Conservation (phyloP, 352 stramenopile species). For the Hyphochytrium catenoides region DNA sequence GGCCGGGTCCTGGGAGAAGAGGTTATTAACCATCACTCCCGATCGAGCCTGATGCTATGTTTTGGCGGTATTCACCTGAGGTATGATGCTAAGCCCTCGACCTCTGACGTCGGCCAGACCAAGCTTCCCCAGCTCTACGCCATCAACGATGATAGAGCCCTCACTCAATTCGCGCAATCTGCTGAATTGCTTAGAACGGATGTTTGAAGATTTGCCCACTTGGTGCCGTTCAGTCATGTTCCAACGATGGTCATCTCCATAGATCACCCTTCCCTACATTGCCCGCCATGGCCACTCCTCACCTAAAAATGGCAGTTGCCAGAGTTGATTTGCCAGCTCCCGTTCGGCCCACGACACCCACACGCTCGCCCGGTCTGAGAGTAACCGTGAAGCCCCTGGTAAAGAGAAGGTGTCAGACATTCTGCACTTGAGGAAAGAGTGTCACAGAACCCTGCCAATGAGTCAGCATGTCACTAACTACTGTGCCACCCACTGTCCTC, state of each 20-base stretch:
- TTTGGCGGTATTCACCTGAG: too few species aligned
- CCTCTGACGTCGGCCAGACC: slow-evolving; percentile 32
- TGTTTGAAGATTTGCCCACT: too few species aligned
- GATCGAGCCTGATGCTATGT: too few species aligned
- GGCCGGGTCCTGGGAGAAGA: too few species aligned
- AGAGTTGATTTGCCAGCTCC: slow-evolving; percentile 41
- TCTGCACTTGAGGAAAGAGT: slow-evolving; percentile 4
- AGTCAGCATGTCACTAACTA: too few species aligned
- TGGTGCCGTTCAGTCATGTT: too few species aligned
- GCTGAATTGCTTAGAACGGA: too few species aligned
- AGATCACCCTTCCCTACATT: too few species aligned
- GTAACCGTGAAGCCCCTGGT: slow-evolving; percentile 19
- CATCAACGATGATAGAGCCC: slow-evolving; percentile 39
- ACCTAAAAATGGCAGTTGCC: slow-evolving; percentile 41
- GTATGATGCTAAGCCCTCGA: slow-evolving; percentile 44
- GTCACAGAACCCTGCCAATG: background rate
- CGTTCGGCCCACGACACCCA: slow-evolving; percentile 48
- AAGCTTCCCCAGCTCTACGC: slow-evolving; percentile 26
- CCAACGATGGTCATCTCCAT: too few species aligned
- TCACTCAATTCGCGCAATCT: slow-evolving; percentile 31
- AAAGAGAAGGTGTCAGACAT: slow-evolving; percentile 10
- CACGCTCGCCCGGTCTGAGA: slow-evolving; percentile 25
- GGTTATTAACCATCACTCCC: too few species aligned
- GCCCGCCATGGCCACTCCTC: too few species aligned
- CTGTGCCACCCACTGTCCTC: too few species aligned